Percentiles rank a stretch among this genome's conserved stretches.
Conservation (phyloP, 2,329 filamentous ascomycete genomes). For the Allantophomopsis cytisporea region DNA sequence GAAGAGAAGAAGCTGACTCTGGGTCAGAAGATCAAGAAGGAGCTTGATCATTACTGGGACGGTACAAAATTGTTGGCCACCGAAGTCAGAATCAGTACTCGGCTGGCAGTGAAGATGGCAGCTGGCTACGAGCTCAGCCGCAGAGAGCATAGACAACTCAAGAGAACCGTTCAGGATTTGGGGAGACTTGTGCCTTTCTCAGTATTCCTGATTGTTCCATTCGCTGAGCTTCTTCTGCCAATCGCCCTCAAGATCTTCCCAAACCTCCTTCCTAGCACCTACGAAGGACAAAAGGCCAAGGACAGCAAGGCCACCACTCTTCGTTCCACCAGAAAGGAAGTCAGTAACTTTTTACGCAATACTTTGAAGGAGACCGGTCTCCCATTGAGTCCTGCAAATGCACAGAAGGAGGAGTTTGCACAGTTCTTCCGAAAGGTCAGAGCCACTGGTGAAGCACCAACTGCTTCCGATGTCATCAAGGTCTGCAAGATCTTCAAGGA, state of each 20-base stretch:
- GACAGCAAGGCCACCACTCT: conserved; percentile 76
- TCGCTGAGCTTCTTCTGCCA: conserved; percentile 85
- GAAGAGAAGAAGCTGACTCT: conserved; percentile 79
- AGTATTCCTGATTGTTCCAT: conserved; percentile 91
- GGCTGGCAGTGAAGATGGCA: conserved; percentile 90
- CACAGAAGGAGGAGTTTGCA: conserved; percentile 85
- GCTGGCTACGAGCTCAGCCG: conserved; percentile 93
- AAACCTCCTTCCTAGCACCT: conserved; percentile 93
- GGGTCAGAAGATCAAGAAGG: conserved; percentile 89
- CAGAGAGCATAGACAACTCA: conserved; percentile 83
- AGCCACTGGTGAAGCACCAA: conserved; percentile 80
- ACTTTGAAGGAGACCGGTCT: conserved; percentile 90
- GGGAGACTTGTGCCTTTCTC: conserved; percentile 90
- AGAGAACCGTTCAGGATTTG: conserved; percentile 87
- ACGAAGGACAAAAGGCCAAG: conserved; percentile 81
- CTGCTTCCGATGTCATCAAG: conserved; percentile 85
- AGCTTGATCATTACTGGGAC: conserved; percentile 92
- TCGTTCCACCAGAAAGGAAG: conserved; percentile 80
- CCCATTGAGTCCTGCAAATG: conserved; percentile 69
- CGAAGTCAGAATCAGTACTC: conserved; percentile 86
- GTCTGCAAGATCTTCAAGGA: conserved; percentile 99
- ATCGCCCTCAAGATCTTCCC: conserved; percentile 91
- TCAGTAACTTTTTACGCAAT: conserved; percentile 77
- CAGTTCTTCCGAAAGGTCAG: conserved; percentile 97
- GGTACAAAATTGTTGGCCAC: conserved; percentile 88